A percentile compares a stretch with the other conserved stretches of the same genome.
These are phyloP conservation scores for Cystobasidium sp. DNA, from an alignment of 1,284 basidiomycete species.

Conservation along the genomic window DNA sequence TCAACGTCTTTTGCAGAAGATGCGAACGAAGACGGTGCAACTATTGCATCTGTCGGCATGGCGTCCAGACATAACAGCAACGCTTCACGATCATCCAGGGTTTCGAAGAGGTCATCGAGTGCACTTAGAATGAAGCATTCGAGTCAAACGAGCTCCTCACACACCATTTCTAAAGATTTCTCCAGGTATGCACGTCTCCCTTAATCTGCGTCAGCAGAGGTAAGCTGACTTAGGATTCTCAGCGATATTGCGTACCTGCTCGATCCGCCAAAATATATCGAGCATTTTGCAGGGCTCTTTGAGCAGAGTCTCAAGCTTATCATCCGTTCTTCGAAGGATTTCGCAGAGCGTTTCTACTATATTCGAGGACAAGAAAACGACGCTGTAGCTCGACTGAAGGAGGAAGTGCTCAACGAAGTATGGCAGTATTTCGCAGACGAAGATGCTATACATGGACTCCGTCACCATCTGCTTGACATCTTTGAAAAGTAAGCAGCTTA, in stretches of 20 bases:
- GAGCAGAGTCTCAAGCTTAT: conserved; percentile 27
- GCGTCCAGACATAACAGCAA: conserved; percentile 29
- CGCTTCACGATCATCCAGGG: conserved; percentile 8
- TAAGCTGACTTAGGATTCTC: background rate
- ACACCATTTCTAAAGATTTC: conserved; percentile 9
- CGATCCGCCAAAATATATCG: conserved; percentile 28
- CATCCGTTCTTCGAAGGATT: conserved; percentile 26
- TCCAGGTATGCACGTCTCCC: conserved; percentile 14
- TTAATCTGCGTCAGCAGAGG: background rate
- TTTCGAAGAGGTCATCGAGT: conserved; percentile 10
- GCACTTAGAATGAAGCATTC: conserved; percentile 19
- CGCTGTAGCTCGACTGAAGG: conserved; percentile 1
- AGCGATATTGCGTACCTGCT: conserved; percentile 38
- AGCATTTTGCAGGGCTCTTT: conserved; percentile 26
- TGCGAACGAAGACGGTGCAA: background rate
- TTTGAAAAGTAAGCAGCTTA: conserved; percentile 42
- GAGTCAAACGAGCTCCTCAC: background rate
- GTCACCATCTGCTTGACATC: conserved; percentile 30
- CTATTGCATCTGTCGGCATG: background rate
- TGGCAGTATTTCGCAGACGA: conserved; percentile 19
- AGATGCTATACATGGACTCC: background rate
- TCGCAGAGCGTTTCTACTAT: conserved; percentile 11
- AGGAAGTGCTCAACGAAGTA: conserved; percentile 23
- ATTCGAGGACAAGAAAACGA: conserved; percentile 24
- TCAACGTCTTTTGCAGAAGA: background rate